These are phyloP conservation scores for Diaporthe citriasiana DNA, from an alignment of 2,329 filamentous ascomycete genomes.

Conservation along the genomic window DNA sequence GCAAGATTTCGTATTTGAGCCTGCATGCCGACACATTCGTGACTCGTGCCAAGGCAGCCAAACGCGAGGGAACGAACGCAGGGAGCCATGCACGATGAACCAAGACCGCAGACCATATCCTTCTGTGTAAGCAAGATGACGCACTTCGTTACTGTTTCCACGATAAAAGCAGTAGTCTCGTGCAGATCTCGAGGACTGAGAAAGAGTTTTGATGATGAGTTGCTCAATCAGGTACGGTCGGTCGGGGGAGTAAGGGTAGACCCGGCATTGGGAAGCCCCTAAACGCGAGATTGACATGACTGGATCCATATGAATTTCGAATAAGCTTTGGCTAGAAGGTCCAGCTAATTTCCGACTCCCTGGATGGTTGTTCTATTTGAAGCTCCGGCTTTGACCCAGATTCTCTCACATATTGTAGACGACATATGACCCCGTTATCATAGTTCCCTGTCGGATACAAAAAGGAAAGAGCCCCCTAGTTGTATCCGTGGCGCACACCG, in stretches of 20 bases:
- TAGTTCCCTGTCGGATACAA: neutral
- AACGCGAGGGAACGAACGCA: neutral
- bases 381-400: neutral
- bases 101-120: neutral
- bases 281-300: neutral
- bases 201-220: neutral
- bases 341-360: constrained; percentile 4
- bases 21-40: neutral
- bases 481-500: neutral
- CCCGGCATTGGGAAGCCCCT: neutral
- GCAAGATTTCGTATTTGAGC: neutral
- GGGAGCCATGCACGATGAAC: neutral
- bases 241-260: neutral
- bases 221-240: neutral
- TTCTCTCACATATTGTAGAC: neutral
- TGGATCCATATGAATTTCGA: constrained; percentile 12
- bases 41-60: neutral
- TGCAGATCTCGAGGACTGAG: neutral
- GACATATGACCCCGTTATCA: neutral
- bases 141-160: neutral
- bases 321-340: neutral
- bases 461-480: neutral
- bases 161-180: neutral
- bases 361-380: neutral
- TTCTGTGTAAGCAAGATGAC: neutral